Conservation (phyloP, 2,329 filamentous ascomycete genomes). For the Colletotrichum limetticola region DNA sequence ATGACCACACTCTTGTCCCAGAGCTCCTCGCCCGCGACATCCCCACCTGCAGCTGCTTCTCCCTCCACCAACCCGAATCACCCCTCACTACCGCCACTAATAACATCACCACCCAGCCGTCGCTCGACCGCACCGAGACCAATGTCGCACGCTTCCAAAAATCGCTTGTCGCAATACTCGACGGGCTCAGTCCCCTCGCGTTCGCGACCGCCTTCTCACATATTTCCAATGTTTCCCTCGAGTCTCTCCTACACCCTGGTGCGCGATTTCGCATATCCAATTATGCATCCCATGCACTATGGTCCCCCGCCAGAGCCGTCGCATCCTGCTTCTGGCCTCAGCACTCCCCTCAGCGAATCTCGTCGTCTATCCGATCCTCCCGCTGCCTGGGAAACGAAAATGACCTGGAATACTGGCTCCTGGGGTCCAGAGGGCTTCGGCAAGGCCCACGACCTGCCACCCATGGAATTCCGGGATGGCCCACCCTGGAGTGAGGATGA, state of each 20-base stretch:
- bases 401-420: conserved; percentile 62
- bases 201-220: conserved; percentile 83
- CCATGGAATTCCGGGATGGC: conserved; percentile 86
- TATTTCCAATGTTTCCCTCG: conserved; percentile 86
- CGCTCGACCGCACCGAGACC: conserved; percentile 72
- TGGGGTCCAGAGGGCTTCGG: conserved; percentile 65
- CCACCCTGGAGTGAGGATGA: conserved; percentile 97
- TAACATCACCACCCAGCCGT: conserved; percentile 67
- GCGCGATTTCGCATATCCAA: conserved; percentile 93
- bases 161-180: conserved; percentile 87
- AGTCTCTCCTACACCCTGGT: conserved; percentile 90
- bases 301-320: conserved; percentile 84
- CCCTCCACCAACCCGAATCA: conserved; percentile 61
- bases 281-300: conserved; percentile 88
- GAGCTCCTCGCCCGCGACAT: conserved; percentile 64
- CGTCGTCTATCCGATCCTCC: conserved; percentile 87
- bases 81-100: conserved; percentile 65
- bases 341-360: conserved; percentile 85
- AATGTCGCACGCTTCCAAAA: conserved; percentile 81
- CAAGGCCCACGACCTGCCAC: conserved; percentile 75
- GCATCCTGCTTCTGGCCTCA: conserved; percentile 77
- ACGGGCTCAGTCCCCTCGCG: conserved; percentile 73
- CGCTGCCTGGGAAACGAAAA: conserved; percentile 77
- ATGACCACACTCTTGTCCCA: conserved; percentile 68
- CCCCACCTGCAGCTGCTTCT: conserved; percentile 60